Percentiles rank a stretch among this genome's conserved stretches.
phyloP scores from a whole-genome alignment of 192 early-diverging fungal genomes.

The Mortierella claussenii region DNA sequence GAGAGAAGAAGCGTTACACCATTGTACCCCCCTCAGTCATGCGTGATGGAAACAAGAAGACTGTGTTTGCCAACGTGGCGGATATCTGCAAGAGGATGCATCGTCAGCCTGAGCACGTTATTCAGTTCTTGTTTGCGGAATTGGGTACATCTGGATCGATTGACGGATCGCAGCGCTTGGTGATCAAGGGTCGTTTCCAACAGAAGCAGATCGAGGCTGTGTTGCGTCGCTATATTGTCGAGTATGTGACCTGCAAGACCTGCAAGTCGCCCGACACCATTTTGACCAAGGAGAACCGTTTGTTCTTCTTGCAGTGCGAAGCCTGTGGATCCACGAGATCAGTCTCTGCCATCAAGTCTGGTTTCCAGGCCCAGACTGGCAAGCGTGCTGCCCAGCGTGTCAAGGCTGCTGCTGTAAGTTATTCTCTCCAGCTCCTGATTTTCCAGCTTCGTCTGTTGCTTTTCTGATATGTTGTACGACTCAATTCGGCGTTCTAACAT shows the following conservation, averaged over 20 bases:
- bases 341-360: conserved; percentile 96
- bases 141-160: conserved; percentile 98
- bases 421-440: no score
- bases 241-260: conserved; percentile 99
- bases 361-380: conserved; percentile 90
- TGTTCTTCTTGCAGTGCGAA: conserved; percentile 98
- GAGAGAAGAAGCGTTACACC: conserved; percentile 94
- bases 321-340: conserved; percentile 94
- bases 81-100: conserved; percentile 97
- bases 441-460: no score
- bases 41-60: conserved; percentile 96
- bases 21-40: conserved; percentile 92
- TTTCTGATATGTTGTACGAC: no score
- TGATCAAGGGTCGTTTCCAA: conserved; percentile 98
- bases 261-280: conserved; percentile 96
- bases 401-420: conserved; percentile 47
- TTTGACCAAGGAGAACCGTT: conserved; percentile 94
- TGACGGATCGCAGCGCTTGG: conserved; percentile 87
- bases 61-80: conserved; percentile 93
- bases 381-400: conserved; percentile 63
- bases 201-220: conserved; percentile 99
- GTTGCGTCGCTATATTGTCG: conserved; percentile 96
- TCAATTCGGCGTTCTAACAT: no score
- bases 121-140: conserved; percentile 98
- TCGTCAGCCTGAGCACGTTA: conserved; percentile 95